A percentile compares a stretch with the other conserved stretches of the same genome.
Conservation (phyloP, 2,329 filamentous ascomycete species). For the Colletotrichum cereale region DNA sequence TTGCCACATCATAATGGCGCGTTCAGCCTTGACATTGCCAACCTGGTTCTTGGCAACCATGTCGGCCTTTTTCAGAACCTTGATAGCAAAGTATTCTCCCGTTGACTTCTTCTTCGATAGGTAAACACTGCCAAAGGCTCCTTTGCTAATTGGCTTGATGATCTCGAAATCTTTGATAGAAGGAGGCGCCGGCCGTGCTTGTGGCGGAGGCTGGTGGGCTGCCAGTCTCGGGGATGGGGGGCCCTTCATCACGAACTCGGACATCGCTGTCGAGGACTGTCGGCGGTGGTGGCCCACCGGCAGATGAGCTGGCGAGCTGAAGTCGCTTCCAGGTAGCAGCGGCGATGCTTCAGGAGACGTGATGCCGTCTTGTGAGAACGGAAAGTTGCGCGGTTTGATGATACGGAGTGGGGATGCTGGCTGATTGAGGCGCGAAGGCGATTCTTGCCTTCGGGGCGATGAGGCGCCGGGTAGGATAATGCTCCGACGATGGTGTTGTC, state of each 20-base stretch:
- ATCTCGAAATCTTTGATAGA: slow-evolving; percentile 99
- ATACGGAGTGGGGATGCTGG: slow-evolving; percentile 91
- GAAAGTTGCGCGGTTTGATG: slow-evolving; percentile 78
- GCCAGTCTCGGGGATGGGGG: slow-evolving; percentile 86
- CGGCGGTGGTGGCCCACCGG: slow-evolving; percentile 79
- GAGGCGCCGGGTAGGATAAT: slow-evolving; percentile 83
- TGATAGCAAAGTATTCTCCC: slow-evolving; percentile 98
- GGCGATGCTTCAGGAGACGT: slow-evolving; percentile 92
- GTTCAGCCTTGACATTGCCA: slow-evolving; percentile 97
- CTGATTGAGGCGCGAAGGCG: slow-evolving; percentile 80
- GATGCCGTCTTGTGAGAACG: slow-evolving; percentile 72
- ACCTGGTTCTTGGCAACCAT: slow-evolving; percentile 99
- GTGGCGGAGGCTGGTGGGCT: slow-evolving; percentile 82
- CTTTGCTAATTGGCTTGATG: slow-evolving; percentile 99
- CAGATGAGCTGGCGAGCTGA: slow-evolving; percentile 78
- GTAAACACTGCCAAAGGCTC: slow-evolving; percentile 97
- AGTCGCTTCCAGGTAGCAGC: slow-evolving; percentile 84
- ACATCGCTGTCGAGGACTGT: slow-evolving; percentile 91
- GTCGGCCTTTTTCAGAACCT: slow-evolving; percentile 98
- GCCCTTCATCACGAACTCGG: slow-evolving; percentile 73
- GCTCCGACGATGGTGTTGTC: slow-evolving; percentile 88
- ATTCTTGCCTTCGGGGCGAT: slow-evolving; percentile 88
- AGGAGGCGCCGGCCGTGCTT: slow-evolving; percentile 88
- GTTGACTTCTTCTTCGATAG: slow-evolving; percentile 98
- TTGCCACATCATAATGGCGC: slow-evolving; percentile 99